Evolutionary conservation across 805 yeast species (phyloP), one percentile per base, ranked within the genome.

Genomic region (Metschnikowia lachancei): DNA sequence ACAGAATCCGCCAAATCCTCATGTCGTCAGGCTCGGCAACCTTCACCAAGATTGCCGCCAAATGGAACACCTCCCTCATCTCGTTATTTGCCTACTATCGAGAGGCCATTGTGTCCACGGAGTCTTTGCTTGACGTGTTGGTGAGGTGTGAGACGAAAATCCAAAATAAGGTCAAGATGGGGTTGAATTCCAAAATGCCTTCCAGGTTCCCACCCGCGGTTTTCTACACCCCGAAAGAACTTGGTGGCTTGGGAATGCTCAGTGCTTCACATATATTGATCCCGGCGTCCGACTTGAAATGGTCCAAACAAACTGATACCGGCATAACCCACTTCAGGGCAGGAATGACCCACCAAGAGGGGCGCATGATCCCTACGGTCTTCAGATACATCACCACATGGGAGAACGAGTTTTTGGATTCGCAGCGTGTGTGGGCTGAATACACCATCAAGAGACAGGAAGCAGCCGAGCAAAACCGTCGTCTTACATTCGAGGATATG

Each of bases 141-240:
- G 99, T 94, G 10, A 88, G 86, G 59, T 81, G 95, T 54, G 99
- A 94, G 60, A 91, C 97, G 0, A 84, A 87, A 59, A 85, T 94
- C 37, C 99, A 94, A 66, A 94, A 91, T 45, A 76, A 96, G 54
- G 96, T 94, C 16, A 94, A 94, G 62, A 78, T 92, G 70, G 99
- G 99, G 0, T 74, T 94, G 50, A 94, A 94, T 59, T 92, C 98
- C 12, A 94, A 94, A 66, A 94, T 94, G 99, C 99, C 99, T 0
- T 83, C 97, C 0, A 75, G 99, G 46, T 94, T 94, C 68, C 99
- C 99, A 3, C 99, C 99, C 0, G 97, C 97, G 3, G 99, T 94
- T 0, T 94, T 94, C 59, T 94, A 94, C 62, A 90, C 99, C 0
- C 99, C 99, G 0, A 92, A 91, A 56, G 99, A 94, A 63, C 69